Base-by-base conservation (phyloP, 805 yeast genomes). In the Ogataea saltuana region DNA sequence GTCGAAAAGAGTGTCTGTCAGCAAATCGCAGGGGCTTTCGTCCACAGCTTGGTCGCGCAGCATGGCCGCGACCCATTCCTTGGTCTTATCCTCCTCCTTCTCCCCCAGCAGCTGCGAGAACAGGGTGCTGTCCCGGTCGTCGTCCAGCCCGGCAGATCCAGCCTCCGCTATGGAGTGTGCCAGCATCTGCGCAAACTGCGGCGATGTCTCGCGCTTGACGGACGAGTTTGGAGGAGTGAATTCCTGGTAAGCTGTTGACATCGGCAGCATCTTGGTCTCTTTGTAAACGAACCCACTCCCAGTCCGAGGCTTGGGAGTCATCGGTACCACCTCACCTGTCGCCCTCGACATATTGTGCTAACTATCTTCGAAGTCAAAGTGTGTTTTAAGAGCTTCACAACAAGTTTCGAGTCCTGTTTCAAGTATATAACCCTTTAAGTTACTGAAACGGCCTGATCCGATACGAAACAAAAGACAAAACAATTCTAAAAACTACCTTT, bases 1-100 rank as follows among this genome's bases (percentile, higher is more conserved):
- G 10, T 28, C 29, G 13, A 49, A 37, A 9, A 49, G 17, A 13
- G 49, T 41, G 26, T 44, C 46, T 3, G 41, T 44, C 4, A 48
- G 30, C 22, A 45, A 13, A 12, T 52, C 50, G 35, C 47, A 44
- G 16, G 47, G 42, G 15, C 40, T 39, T 15, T 46, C 34, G 18
- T 41, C 49, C 6, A 37, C 16, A 10, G 35, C 26, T n/a, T 45
- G 46, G 16, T 53, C 46, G 17, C 50, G 42, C n/a, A 54, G 23
- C 20, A 54, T 40, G 6, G 45, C 45, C 11, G 48, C 49, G 11
- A 49, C 50, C 59, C 59, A 54, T 9, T 48, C 50, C 27, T 46
- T 48, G 9, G 54, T 33, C 9, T 49, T 50, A 11, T 44, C 39
- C 8, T 44, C 39, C 8, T 46, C 46, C 8, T 52, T 39, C 17